Percentiles rank a stretch among this genome's conserved stretches.
phyloP scores from a whole-genome alignment of 805 yeast genomes.

The Hagleromyces aurorensis region DNA sequence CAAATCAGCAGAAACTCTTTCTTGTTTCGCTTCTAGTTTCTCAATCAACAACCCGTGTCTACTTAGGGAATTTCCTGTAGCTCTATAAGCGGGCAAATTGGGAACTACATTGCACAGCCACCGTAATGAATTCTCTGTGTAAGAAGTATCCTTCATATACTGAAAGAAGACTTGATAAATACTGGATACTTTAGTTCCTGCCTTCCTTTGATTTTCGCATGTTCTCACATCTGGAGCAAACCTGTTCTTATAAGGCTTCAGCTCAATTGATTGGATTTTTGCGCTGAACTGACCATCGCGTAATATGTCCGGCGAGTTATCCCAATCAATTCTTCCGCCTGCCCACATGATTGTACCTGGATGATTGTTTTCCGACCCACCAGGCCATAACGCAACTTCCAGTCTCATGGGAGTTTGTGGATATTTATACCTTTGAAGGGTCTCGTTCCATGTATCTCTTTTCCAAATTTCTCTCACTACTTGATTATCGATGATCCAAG shows the following conservation, averaged over 20 bases:
- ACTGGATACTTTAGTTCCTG: background rate
- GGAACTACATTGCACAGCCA: constrained; percentile 17
- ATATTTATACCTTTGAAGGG: constrained; percentile 43
- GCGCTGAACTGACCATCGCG: constrained; percentile 72
- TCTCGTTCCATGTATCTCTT: constrained; percentile 54
- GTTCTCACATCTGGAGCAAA: constrained; percentile 9
- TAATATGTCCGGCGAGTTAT: constrained; percentile 54
- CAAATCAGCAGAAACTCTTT: no score
- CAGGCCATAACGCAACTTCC: constrained; percentile 76
- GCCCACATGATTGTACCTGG: constrained; percentile 76
- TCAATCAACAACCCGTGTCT: no score
- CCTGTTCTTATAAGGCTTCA: constrained; percentile 50
- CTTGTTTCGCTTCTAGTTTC: no score
- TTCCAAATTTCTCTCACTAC: constrained; percentile 55
- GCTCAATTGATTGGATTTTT: constrained; percentile 44
- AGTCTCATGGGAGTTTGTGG: constrained; percentile 75
- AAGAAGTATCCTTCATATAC: background rate
- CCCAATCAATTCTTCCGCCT: constrained; percentile 84
- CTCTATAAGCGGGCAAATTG: constrained; percentile 5
- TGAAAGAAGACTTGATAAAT: constrained; percentile 7
- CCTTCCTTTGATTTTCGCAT: constrained; percentile 7
- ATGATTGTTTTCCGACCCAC: constrained; percentile 46
- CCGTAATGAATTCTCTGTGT: constrained; percentile 10
- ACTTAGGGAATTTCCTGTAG: no score
- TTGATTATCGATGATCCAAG: constrained; percentile 68